These are phyloP conservation scores for Mycena venus DNA, from an alignment of 768 basidiomycete species.

Conservation along the genomic window DNA sequence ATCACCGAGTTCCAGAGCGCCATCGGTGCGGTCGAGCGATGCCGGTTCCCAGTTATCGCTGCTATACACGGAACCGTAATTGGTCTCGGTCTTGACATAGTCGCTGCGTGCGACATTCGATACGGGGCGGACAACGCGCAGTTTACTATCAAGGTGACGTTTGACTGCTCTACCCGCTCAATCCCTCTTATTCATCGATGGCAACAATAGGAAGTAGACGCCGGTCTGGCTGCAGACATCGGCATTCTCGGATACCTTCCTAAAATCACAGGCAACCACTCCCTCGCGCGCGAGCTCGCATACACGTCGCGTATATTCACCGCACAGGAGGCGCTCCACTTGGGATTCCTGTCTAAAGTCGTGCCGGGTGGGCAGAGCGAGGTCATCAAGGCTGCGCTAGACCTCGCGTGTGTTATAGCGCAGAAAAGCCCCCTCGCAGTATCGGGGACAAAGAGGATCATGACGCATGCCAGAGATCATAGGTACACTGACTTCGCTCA, in stretches of 20 bases:
- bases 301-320: slow-evolving; percentile 80
- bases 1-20: slow-evolving; percentile 64
- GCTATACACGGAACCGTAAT: slow-evolving; percentile 70
- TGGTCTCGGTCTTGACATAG: slow-evolving; percentile 73
- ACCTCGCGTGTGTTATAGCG: slow-evolving; percentile 75
- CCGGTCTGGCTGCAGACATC: slow-evolving; percentile 90
- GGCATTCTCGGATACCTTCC: slow-evolving; percentile 88
- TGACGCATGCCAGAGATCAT: slow-evolving; percentile 86
- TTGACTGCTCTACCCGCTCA: neutral
- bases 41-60: slow-evolving; percentile 71
- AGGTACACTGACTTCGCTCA: slow-evolving; percentile 56
- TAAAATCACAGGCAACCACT: slow-evolving; percentile 81
- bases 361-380: slow-evolving; percentile 75
- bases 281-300: slow-evolving; percentile 79
- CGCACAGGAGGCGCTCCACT: slow-evolving; percentile 71
- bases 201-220: slow-evolving; percentile 78
- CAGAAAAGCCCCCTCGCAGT: slow-evolving; percentile 86
- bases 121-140: slow-evolving; percentile 59
- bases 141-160: slow-evolving; percentile 69
- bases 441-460: slow-evolving; percentile 79
- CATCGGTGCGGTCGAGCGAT: slow-evolving; percentile 65
- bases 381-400: slow-evolving; percentile 75
- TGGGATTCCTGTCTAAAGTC: slow-evolving; percentile 81
- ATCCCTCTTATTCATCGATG: neutral
- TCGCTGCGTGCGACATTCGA: slow-evolving; percentile 70